Conservation (phyloP, 2,329 filamentous ascomycete species). For the Neofusicoccum umdonicola region DNA sequence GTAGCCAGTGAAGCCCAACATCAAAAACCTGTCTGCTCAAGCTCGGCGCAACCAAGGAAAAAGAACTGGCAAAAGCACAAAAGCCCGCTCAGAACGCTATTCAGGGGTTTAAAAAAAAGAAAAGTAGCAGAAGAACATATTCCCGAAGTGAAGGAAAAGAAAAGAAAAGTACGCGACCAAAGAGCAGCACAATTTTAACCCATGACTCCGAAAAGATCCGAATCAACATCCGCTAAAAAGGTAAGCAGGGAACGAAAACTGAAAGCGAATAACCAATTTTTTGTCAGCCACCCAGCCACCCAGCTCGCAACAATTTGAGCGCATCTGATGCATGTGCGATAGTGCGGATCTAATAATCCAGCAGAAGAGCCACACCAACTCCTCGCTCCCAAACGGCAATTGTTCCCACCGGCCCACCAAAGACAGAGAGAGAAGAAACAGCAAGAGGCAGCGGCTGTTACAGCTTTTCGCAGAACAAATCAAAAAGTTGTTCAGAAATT, state of each 20-base stretch:
- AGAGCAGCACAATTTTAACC: neutral
- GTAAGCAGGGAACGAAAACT: neutral
- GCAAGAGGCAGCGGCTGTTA: neutral
- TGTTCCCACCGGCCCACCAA: neutral
- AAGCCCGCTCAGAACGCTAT: constrained; percentile 7
- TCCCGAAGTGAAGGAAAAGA: neutral
- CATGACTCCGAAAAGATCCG: neutral
- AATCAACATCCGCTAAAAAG: neutral
- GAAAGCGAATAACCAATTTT: neutral
- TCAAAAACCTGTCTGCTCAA: neutral
- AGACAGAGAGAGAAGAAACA: neutral
- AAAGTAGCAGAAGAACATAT: neutral
- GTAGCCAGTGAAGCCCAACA: neutral
- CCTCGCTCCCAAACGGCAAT: constrained; percentile 1
- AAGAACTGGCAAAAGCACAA: neutral
- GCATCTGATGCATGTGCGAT: neutral
- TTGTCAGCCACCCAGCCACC: neutral
- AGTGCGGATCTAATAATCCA: constrained; percentile 11
- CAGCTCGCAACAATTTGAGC: neutral
- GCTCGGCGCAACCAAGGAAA: neutral
- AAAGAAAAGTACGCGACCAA: neutral
- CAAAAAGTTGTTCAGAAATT: neutral
- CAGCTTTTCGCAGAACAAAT: constrained; percentile 13
- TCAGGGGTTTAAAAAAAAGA: neutral
- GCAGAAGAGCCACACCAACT: neutral